Percentiles rank a stretch among this genome's conserved stretches.
These are phyloP conservation scores for Cladobotryum mycophilum DNA, from an alignment of 2,329 filamentous ascomycete species.

Conservation along the genomic window DNA sequence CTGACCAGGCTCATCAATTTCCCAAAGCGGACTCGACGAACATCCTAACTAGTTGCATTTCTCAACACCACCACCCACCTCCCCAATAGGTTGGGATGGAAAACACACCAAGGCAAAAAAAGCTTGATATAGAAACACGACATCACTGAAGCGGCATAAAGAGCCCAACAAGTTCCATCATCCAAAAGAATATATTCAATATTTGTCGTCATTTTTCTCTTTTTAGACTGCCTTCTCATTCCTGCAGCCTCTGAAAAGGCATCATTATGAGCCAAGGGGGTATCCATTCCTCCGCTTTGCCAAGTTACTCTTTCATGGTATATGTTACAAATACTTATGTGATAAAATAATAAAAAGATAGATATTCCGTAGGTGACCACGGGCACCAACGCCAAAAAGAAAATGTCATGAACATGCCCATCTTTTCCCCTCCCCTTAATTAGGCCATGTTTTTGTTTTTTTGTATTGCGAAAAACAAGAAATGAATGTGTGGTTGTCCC, in stretches of 20 bases:
- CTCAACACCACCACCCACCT: no score
- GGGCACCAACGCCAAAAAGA: background rate
- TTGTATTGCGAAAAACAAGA: background rate
- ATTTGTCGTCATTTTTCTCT: no score
- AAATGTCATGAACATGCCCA: background rate
- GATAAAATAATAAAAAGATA: background rate
- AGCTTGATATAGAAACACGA: no score
- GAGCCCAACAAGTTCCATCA: no score
- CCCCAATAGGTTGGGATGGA: background rate
- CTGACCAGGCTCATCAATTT: no score
- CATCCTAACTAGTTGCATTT: no score
- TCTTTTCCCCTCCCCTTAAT: background rate
- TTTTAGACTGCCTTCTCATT: background rate
- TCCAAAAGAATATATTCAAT: no score
- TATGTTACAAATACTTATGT: no score
- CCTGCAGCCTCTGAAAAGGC: slow-evolving; percentile 6
- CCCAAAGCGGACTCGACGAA: no score
- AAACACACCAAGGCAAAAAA: no score
- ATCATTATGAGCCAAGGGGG: background rate
- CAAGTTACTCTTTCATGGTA: background rate
- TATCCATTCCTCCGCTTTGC: slow-evolving; percentile 7
- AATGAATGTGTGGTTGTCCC: background rate
- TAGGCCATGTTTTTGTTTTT: no score
- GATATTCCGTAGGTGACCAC: slow-evolving; percentile 5
- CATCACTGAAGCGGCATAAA: no score